Base-by-base conservation (phyloP, 2,329 filamentous ascomycete genomes). In the Massarina eburnea region DNA sequence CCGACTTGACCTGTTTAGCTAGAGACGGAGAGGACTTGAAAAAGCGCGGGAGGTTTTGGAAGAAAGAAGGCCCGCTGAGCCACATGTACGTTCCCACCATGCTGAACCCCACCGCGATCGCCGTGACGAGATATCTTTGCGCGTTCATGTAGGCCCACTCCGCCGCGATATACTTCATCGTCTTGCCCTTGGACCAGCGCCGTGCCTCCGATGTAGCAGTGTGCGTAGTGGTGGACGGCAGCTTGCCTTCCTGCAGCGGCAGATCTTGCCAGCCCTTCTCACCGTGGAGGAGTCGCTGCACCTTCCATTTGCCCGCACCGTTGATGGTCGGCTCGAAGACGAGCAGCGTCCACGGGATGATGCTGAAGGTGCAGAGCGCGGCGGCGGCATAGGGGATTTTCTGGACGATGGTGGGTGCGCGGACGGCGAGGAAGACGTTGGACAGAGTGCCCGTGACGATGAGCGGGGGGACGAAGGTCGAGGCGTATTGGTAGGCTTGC, bases 281-380 rank as follows among this genome's bases (percentile, higher is more conserved):
- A 8, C 56, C 61, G 3, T 51, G 57, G 42, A 71, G 43, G 32
- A 72, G 39, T 38, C 53, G 49, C 42, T 71, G 62, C 5, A 61
- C 66, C 46, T 70, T 72, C 68, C 69, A 72, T 44, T 72, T 71
- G 14, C 49, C 59, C 1, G 69, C 66, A 4, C 69, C 68, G 37
- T 73, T 72, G 34, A 72, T 61, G 1, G 59, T 61, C 4, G 68
- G 68, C 51, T 72, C 70, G 60, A 72, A 72, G 46, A 67, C 67
- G 21, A 70, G 53, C 38, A 69, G 62, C 1, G 68, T 72, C 21
- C 70, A 67, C 0, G 67, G 68, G 15, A 67, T 49, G n/a, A 72
- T 68, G 45, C 46, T 55, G 9, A 46, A 53, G 15, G 55, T 66
- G 39, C 59, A 57, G 21, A 68, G 51, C 10, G 55, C 51, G 1